These are phyloP conservation scores for Trichoderma sp. DNA, from an alignment of 2,329 filamentous ascomycete genomes.

Conservation along the genomic window DNA sequence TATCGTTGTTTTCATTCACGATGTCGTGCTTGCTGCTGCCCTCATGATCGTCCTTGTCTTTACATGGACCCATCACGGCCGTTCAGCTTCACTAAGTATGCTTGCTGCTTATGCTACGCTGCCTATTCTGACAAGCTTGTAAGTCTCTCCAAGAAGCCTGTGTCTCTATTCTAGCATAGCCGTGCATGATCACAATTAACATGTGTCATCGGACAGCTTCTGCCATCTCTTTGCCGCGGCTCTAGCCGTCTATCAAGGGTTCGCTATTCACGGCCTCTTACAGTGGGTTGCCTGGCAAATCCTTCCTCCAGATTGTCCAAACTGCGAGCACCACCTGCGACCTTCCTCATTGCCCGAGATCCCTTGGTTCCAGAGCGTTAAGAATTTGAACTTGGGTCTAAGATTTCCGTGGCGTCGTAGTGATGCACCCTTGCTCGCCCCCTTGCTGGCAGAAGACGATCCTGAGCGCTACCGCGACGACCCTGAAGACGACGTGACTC, in stretches of 20 bases:
- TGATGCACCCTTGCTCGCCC: constrained; percentile 28
- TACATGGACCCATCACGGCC: constrained; percentile 39
- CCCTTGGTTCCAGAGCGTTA: constrained; percentile 36
- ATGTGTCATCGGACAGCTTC: constrained; percentile 30
- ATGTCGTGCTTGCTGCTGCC: constrained; percentile 39
- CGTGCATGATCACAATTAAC: not conserved
- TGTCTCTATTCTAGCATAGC: not conserved
- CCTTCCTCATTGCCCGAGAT: constrained; percentile 39
- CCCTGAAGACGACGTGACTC: constrained; percentile 13
- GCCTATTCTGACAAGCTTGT: constrained; percentile 45
- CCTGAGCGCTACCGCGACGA: constrained; percentile 32
- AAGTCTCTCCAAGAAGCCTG: constrained; percentile 21
- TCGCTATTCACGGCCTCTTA: constrained; percentile 41
- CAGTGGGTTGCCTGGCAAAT: constrained; percentile 43
- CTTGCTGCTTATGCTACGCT: constrained; percentile 46
- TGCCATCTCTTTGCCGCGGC: constrained; percentile 42
- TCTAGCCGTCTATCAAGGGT: constrained; percentile 42
- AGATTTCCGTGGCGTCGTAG: constrained; percentile 22
- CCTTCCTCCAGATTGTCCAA: constrained; percentile 43
- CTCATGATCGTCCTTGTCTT: constrained; percentile 44
- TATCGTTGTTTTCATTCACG: constrained; percentile 41
- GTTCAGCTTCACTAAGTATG: constrained; percentile 39
- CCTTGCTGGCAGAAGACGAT: constrained; percentile 30
- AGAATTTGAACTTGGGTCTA: constrained; percentile 19
- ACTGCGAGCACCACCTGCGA: constrained; percentile 42